Evolutionary conservation across 176 grass and related monocot genomes (phyloP), one percentile per base, ranked within the genome.

Genomic region (Zoysia pacifica): DNA sequence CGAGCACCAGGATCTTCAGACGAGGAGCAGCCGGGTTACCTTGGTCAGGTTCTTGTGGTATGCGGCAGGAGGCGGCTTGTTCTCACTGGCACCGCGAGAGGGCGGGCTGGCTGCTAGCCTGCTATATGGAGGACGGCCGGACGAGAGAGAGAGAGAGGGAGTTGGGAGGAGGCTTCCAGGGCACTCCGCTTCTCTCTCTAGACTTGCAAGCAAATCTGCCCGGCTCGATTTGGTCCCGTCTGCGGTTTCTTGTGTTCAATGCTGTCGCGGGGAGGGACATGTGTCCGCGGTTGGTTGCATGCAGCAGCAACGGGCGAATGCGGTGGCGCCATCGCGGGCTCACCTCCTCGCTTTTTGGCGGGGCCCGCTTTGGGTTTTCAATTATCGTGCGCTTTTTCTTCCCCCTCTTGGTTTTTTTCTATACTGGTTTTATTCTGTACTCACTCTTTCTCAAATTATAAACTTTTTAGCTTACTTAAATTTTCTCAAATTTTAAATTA

Each of bases 221-320:
- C 38, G 16, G 11, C 66, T 15, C 74, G 19, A 64, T 9, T 7
- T 5, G 77, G 16, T 84, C 78, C 65, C 68, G 64, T 56, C 79
- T 67, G 75, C 28, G 28, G 65, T 60, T 72, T 74, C 84, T 65
- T 65, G 69, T 37, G 72, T 62, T 62, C 19, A 14, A 36, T 61
- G 54, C 20, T 38, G 44, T 36, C 69, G 59, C 48, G 11, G 42
- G 65, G 28, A 49, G n/a, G 49, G 71, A 90, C 87, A 87, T 79
- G 87, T 90, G 91, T 93, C 91, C 81, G n/a, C 39, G 49, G 61
- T 48, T 36, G 70, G 83, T 47, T 52, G 84, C 86, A 77, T 48
- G 70, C 37, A 87, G 71, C 28, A 49, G 62, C 82, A 90, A 81
- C 71, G 83, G 62, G 10, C 49, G 53, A 45, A 39, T 73, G 77